A percentile compares a stretch with the other conserved stretches of the same genome.
phyloP scores from a whole-genome alignment of 2,329 filamentous ascomycete genomes.

The Sarocladium kiliense region DNA sequence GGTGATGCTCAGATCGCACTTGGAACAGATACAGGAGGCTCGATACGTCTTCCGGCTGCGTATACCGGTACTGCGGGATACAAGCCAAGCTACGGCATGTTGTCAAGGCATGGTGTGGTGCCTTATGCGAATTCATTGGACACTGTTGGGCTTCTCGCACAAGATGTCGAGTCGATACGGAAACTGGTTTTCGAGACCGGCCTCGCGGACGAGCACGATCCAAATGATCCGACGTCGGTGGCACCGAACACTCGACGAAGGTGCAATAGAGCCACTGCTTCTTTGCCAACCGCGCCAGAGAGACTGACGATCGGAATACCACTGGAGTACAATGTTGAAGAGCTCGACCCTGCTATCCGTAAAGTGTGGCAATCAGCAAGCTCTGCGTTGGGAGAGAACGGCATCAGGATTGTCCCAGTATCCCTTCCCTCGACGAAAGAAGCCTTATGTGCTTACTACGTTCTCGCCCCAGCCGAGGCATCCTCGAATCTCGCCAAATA shows the following conservation, averaged over 20 bases:
- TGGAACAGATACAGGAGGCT: slow-evolving; percentile 91
- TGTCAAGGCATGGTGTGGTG: slow-evolving; percentile 82
- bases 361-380: slow-evolving; percentile 64
- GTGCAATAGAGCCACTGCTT: slow-evolving; percentile 27
- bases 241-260: slow-evolving; percentile 47
- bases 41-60: slow-evolving; percentile 79
- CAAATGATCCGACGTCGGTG: slow-evolving; percentile 70
- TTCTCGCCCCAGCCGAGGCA: slow-evolving; percentile 91
- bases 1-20: slow-evolving; percentile 59
- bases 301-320: slow-evolving; percentile 48
- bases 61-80: slow-evolving; percentile 81
- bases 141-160: slow-evolving; percentile 74
- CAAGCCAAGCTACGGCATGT: slow-evolving; percentile 85
- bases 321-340: slow-evolving; percentile 81
- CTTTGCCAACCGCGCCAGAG: slow-evolving; percentile 16
- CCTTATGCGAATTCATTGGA: slow-evolving; percentile 91
- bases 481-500: slow-evolving; percentile 96
- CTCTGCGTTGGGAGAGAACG: slow-evolving; percentile 52
- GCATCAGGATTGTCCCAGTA: slow-evolving; percentile 68
- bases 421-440: slow-evolving; percentile 78
- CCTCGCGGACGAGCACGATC: slow-evolving; percentile 53
- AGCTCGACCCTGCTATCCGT: slow-evolving; percentile 67
- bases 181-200: slow-evolving; percentile 45
- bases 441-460: slow-evolving; percentile 89
- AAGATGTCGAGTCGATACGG: slow-evolving; percentile 44